These are phyloP conservation scores for Clarireedia monteithiana DNA, from an alignment of 2,329 filamentous ascomycete species.

Conservation along the genomic window DNA sequence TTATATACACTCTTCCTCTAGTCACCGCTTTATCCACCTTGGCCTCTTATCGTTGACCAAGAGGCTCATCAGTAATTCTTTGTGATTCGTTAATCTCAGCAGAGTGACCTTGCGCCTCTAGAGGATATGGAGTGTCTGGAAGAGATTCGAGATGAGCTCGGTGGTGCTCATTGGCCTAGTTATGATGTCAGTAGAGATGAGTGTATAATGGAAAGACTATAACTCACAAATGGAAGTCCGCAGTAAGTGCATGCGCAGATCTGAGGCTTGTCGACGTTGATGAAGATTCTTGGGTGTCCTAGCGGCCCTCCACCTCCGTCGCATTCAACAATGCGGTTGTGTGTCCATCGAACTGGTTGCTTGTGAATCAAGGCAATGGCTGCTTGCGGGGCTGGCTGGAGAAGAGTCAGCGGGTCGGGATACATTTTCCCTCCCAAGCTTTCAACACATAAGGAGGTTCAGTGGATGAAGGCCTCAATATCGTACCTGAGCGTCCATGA, in stretches of 20 bases:
- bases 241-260: constrained; percentile 90
- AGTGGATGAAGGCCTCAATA: not conserved
- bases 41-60: constrained; percentile 48
- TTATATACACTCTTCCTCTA: no score
- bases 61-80: constrained; percentile 48
- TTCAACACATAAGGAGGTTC: not conserved
- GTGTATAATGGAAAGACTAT: not conserved
- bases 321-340: constrained; percentile 73
- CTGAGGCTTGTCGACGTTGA: constrained; percentile 96
- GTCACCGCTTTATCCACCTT: not conserved
- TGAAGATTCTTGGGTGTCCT: constrained; percentile 90
- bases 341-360: constrained; percentile 88
- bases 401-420: constrained; percentile 26
- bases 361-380: constrained; percentile 96
- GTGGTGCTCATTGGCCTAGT: constrained; percentile 83
- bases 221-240: constrained; percentile 81
- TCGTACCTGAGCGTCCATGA: constrained; percentile 82
- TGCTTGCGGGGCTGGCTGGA: constrained; percentile 75
- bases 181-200: not conserved
- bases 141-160: constrained; percentile 76
- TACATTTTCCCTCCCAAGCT: not conserved
- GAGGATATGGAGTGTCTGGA: constrained; percentile 72
- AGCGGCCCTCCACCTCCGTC: constrained; percentile 86
- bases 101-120: constrained; percentile 53
- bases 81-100: constrained; percentile 51